Evolutionary conservation across 495 filamentous ascomycete genomes (phyloP).

Genomic region (Penicillium pulvis): DNA sequence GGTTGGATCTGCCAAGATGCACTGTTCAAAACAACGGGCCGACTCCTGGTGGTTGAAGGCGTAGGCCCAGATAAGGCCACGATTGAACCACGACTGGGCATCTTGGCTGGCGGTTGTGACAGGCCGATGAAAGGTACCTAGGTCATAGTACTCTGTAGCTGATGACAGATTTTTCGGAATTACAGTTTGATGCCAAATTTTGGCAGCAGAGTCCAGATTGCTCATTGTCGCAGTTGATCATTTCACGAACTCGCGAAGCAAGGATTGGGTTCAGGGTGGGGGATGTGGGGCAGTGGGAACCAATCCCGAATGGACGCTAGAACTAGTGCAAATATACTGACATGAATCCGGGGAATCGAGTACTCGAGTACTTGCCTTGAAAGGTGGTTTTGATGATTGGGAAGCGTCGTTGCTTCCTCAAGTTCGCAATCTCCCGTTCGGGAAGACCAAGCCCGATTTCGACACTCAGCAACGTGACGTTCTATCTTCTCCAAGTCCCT

Average conservation of each 20-base stretch:
- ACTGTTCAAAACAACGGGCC: slow-evolving; percentile 58
- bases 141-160: slow-evolving; percentile 50
- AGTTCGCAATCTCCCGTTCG: no score
- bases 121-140: slow-evolving; percentile 54
- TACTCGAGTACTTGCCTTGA: no score
- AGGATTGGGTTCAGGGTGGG: slow-evolving; percentile 5
- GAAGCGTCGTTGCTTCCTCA: background rate
- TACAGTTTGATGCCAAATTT: slow-evolving; percentile 13
- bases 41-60: slow-evolving; percentile 69
- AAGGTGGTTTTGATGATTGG: no score
- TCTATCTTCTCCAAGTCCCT: background rate
- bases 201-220: background rate
- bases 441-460: background rate
- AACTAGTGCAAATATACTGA: background rate
- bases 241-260: background rate
- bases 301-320: background rate
- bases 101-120: slow-evolving; percentile 45
- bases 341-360: no score
- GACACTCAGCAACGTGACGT: background rate
- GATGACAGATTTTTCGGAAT: slow-evolving; percentile 3
- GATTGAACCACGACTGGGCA: slow-evolving; percentile 61
- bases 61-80: slow-evolving; percentile 64
- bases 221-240: background rate
- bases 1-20: slow-evolving; percentile 50
- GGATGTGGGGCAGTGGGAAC: background rate